These are phyloP conservation scores for Wickerhamiella siamensis DNA, from an alignment of 805 yeast species.

Conservation along the genomic window DNA sequence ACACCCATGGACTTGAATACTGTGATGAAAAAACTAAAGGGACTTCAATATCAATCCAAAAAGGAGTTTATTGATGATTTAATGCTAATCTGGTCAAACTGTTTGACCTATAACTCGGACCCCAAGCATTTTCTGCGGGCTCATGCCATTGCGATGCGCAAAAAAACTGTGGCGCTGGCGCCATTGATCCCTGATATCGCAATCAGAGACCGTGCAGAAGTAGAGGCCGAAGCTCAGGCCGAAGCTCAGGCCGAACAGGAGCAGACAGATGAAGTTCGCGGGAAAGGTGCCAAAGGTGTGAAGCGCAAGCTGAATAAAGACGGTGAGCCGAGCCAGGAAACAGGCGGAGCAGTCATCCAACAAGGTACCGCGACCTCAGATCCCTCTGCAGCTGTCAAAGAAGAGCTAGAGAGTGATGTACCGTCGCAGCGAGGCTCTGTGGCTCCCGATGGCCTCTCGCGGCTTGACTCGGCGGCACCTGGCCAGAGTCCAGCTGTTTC, in stretches of 20 bases:
- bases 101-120: slow-evolving; percentile 84
- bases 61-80: slow-evolving; percentile 88
- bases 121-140: slow-evolving; percentile 82
- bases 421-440: not conserved
- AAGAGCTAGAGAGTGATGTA: not conserved
- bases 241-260: slow-evolving; percentile 8
- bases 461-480: not conserved
- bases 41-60: slow-evolving; percentile 69
- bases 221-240: slow-evolving; percentile 28
- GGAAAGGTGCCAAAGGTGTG: slow-evolving; percentile 9
- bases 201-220: slow-evolving; percentile 38
- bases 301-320: slow-evolving; percentile 6
- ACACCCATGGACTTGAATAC: slow-evolving; percentile 95
- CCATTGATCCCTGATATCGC: slow-evolving; percentile 85
- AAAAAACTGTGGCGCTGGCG: slow-evolving; percentile 57
- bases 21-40: slow-evolving; percentile 76
- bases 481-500: not conserved
- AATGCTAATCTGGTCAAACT: slow-evolving; percentile 90
- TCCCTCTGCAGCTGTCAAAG: not conserved
- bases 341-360: not conserved
- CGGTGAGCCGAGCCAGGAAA: not conserved
- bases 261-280: slow-evolving; percentile 1
- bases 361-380: slow-evolving; percentile 2
- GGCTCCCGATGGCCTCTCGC: not conserved
- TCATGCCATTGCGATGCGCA: slow-evolving; percentile 94